A percentile compares a stretch with the other conserved stretches of the same genome.
phyloP scores from a whole-genome alignment of 805 yeast genomes.

The Sugiyamaella chiloensis region DNA sequence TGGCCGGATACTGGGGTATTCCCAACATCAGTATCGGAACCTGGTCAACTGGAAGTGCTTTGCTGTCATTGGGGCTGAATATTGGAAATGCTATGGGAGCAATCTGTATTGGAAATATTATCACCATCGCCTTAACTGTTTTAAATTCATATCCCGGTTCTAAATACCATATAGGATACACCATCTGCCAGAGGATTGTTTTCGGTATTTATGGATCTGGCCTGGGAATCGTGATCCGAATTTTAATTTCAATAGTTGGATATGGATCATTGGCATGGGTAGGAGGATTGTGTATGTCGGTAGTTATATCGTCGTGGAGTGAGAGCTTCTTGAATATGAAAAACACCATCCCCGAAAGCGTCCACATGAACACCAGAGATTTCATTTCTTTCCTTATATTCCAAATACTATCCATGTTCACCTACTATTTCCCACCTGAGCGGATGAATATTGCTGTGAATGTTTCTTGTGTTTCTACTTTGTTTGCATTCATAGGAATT shows the following conservation, averaged over 20 bases:
- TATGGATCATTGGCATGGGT: constrained; percentile 46
- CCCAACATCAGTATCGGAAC: constrained; percentile 38
- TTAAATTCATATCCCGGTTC: constrained; percentile 48
- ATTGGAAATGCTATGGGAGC: constrained; percentile 46
- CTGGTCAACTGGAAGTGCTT: constrained; percentile 42
- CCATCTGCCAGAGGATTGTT: constrained; percentile 43
- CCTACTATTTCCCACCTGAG: constrained; percentile 21
- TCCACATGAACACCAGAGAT: constrained; percentile 34
- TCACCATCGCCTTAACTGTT: constrained; percentile 41
- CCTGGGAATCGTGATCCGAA: constrained; percentile 43
- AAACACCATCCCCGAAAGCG: constrained; percentile 41
- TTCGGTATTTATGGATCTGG: constrained; percentile 49
- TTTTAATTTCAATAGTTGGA: constrained; percentile 46
- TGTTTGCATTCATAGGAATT: constrained; percentile 31
- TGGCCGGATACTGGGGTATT: constrained; percentile 27
- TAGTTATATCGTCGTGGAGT: constrained; percentile 27
- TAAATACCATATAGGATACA: constrained; percentile 49
- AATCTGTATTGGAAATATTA: constrained; percentile 40
- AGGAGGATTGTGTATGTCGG: constrained; percentile 42
- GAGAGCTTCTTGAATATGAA: constrained; percentile 39
- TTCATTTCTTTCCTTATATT: constrained; percentile 45
- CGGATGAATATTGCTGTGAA: constrained; percentile 37
- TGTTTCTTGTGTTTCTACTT: constrained; percentile 34
- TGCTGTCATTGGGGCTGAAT: constrained; percentile 43
- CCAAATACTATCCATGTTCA: constrained; percentile 13